Conservation (phyloP, 768 basidiomycete genomes). For the Phaeotremella fagi region DNA sequence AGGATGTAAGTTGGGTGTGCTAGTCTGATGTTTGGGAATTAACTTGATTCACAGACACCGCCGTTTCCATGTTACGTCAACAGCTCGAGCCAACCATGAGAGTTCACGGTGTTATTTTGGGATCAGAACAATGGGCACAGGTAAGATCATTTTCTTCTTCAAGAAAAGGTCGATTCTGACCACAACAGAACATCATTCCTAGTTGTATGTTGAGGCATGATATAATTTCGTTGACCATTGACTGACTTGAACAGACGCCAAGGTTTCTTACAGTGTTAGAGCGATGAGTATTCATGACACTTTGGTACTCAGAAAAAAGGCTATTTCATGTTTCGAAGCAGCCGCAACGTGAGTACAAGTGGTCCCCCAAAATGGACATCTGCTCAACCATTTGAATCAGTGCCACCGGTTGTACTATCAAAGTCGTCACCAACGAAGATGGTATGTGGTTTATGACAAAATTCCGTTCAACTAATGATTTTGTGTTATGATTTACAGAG, state of each 20-base stretch:
- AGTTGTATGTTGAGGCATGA: neutral
- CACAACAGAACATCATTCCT: constrained; percentile 9
- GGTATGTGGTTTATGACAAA: neutral
- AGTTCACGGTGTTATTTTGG: constrained; percentile 19
- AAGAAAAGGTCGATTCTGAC: neutral
- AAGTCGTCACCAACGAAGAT: neutral
- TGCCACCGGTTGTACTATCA: constrained; percentile 1
- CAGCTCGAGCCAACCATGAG: constrained; percentile 16
- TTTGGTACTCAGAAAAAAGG: constrained; percentile 1
- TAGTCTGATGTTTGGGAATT: neutral
- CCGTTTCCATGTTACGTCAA: constrained; percentile 26
- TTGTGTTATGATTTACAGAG: neutral
- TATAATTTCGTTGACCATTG: neutral
- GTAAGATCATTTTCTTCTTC: neutral
- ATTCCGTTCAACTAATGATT: neutral
- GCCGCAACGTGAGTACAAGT: constrained; percentile 14
- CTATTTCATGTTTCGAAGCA: constrained; percentile 5
- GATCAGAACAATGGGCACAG: constrained; percentile 14
- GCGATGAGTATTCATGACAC: constrained; percentile 3
- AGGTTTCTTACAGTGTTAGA: constrained; percentile 15
- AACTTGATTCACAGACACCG: constrained; percentile 9
- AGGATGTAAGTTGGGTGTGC: constrained; percentile 9
- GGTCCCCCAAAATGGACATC: neutral
- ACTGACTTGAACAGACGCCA: constrained; percentile 12
- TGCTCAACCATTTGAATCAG: neutral